Percentiles rank a stretch among this genome's conserved stretches.
These are phyloP conservation scores for Herpetospermum pedunculosum DNA, from an alignment of 306 rosid species.

Conservation along the genomic window DNA sequence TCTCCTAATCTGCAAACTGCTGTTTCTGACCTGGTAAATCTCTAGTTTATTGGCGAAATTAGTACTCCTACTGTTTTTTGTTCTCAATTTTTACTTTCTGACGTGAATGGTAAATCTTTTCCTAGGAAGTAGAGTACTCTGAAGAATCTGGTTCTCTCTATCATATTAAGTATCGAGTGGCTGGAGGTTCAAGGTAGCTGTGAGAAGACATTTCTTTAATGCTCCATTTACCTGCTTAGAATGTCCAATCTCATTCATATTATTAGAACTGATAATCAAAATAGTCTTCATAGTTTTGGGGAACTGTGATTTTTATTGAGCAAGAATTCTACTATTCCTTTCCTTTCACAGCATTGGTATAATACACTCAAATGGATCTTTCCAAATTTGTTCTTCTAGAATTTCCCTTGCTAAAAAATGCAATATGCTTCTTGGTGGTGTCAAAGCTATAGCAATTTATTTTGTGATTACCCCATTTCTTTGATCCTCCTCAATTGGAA, in stretches of 20 bases:
- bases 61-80: not conserved
- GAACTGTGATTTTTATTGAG: not conserved
- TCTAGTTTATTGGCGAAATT: slow-evolving; percentile 3
- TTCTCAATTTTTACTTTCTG: slow-evolving; percentile 10
- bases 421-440: too few relatives aligned
- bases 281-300: not conserved
- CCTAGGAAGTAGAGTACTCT: slow-evolving; percentile 90
- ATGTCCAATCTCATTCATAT: not conserved
- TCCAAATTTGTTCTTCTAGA: not conserved
- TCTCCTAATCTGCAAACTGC: slow-evolving; percentile 93
- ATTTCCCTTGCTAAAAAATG: not conserved
- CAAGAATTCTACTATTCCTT: not conserved
- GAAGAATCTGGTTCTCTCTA: slow-evolving; percentile 86
- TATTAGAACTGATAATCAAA: not conserved
- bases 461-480: too few relatives aligned
- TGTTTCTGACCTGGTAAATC: slow-evolving; percentile 77
- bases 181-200: slow-evolving; percentile 69
- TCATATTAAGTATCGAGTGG: slow-evolving; percentile 79
- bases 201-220: not conserved
- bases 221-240: not conserved
- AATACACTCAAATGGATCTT: not conserved
- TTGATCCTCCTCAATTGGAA: too few relatives aligned
- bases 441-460: too few relatives aligned
- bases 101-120: slow-evolving; percentile 18
- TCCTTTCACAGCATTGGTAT: not conserved